phyloP scores from a whole-genome alignment of 2,329 filamentous ascomycete species.

The Elsinoe batatas region DNA sequence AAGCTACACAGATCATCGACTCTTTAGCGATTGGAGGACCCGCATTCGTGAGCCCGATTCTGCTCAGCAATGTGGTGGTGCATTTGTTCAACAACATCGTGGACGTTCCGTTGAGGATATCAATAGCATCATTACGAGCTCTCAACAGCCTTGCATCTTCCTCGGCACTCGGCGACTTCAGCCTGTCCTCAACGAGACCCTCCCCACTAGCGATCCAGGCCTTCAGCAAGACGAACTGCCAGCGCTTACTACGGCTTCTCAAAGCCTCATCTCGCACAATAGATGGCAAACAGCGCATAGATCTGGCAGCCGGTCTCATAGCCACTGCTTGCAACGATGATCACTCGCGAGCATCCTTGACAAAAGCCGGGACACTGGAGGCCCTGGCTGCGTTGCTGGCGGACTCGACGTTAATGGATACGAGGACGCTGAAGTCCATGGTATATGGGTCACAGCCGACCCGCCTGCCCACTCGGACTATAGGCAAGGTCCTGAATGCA shows the following conservation, averaged over 20 bases:
- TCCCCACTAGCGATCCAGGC: conserved; percentile 31
- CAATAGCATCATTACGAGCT: conserved; percentile 63
- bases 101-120: conserved; percentile 54
- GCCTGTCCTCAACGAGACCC: conserved; percentile 10
- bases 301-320: conserved; percentile 49
- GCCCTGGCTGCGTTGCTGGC: conserved; percentile 63
- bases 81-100: conserved; percentile 11
- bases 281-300: conserved; percentile 52
- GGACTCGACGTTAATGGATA: conserved; percentile 12
- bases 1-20: conserved; percentile 74
- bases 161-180: conserved; percentile 24
- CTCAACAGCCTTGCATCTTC: conserved; percentile 63
- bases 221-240: conserved; percentile 53
- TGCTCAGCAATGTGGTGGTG: conserved; percentile 14
- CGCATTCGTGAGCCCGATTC: conserved; percentile 27
- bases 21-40: conserved; percentile 75
- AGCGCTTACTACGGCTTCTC: conserved; percentile 56
- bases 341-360: conserved; percentile 59
- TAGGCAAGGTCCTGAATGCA: conserved; percentile 66
- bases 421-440: not conserved
- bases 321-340: conserved; percentile 59
- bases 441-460: conserved; percentile 30
- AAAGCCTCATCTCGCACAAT: conserved; percentile 45
- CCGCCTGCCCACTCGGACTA: conserved; percentile 48
- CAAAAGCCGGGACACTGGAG: conserved; percentile 66